Conservation (phyloP, 2,329 filamentous ascomycete species). For the Penicillium griseofulvum region DNA sequence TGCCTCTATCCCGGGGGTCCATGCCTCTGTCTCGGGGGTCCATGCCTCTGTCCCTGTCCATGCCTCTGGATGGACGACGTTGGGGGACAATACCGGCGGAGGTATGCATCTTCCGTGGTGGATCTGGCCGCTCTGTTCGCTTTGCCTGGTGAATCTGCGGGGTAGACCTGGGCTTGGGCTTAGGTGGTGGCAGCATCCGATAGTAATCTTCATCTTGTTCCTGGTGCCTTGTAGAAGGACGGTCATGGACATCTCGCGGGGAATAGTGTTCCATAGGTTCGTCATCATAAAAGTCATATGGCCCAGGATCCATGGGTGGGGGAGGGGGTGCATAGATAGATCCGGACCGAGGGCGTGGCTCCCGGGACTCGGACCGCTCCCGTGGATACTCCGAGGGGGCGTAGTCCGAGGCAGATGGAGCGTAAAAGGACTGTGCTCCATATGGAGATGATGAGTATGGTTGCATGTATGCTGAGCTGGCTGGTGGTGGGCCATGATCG, state of each 20-base stretch:
- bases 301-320: conserved; percentile 34
- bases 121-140: conserved; percentile 30
- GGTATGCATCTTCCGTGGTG: conserved; percentile 15
- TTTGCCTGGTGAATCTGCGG: conserved; percentile 38
- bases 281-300: conserved; percentile 32
- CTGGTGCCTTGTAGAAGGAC: conserved; percentile 30
- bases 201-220: conserved; percentile 43
- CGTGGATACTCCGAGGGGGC: conserved; percentile 30
- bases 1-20: background rate
- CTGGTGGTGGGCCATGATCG: conserved; percentile 39
- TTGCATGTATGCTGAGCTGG: conserved; percentile 38
- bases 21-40: conserved; percentile 2
- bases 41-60: conserved; percentile 11
- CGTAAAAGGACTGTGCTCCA: conserved; percentile 29
- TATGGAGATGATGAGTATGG: conserved; percentile 36
- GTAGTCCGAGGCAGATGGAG: conserved; percentile 29
- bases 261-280: conserved; percentile 25
- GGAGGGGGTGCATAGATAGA: conserved; percentile 31
- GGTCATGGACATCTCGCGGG: conserved; percentile 31
- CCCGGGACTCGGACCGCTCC: conserved; percentile 36
- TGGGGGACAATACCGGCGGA: conserved; percentile 20
- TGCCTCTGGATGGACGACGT: conserved; percentile 31
- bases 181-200: conserved; percentile 42
- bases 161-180: conserved; percentile 26
- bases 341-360: conserved; percentile 33